phyloP scores from a whole-genome alignment of 148 eudicot genomes.

The Cornus florida region DNA sequence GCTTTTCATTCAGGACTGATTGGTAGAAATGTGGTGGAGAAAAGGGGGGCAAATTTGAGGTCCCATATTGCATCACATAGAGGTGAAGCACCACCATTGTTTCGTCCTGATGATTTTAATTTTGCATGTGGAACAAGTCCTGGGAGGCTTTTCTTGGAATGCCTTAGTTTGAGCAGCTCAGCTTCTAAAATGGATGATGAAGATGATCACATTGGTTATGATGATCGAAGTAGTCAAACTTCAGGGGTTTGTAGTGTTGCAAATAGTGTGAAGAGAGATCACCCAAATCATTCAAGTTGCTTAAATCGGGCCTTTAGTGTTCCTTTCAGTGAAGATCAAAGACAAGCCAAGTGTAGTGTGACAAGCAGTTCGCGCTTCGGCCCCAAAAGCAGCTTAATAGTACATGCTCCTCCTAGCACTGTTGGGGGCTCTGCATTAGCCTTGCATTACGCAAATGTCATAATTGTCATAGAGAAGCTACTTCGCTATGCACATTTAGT shows the following conservation, averaged over 20 bases:
- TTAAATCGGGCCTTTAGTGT: slow-evolving; percentile 27
- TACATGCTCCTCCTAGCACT: slow-evolving; percentile 61
- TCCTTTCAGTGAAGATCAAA: slow-evolving; percentile 32
- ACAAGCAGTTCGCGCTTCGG: slow-evolving; percentile 32
- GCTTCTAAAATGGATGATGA: slow-evolving; percentile 65
- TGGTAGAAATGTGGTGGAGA: slow-evolving; percentile 28
- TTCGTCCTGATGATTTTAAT: slow-evolving; percentile 47
- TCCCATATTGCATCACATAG: slow-evolving; percentile 30
- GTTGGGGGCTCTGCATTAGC: slow-evolving; percentile 92
- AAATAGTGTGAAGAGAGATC: slow-evolving; percentile 38
- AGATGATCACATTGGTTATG: slow-evolving; percentile 33
- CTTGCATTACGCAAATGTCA: slow-evolving; percentile 85
- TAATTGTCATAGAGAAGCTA: slow-evolving; percentile 77
- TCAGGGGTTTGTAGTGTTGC: slow-evolving; percentile 48
- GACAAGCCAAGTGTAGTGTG: slow-evolving; percentile 18
- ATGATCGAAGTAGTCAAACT: slow-evolving; percentile 47
- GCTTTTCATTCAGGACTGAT: slow-evolving; percentile 33
- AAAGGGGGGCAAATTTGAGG: slow-evolving; percentile 28
- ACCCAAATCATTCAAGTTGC: slow-evolving; percentile 30
- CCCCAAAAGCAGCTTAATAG: slow-evolving; percentile 53
- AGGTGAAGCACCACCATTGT: slow-evolving; percentile 36
- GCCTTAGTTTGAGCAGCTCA: slow-evolving; percentile 72
- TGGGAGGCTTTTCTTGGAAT: slow-evolving; percentile 82
- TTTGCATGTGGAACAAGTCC: slow-evolving; percentile 83
- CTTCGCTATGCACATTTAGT: slow-evolving; percentile 83